Percentiles rank a stretch among this genome's conserved stretches.
Conservation (phyloP, 805 yeast genomes). For the Candida tallmaniae region DNA sequence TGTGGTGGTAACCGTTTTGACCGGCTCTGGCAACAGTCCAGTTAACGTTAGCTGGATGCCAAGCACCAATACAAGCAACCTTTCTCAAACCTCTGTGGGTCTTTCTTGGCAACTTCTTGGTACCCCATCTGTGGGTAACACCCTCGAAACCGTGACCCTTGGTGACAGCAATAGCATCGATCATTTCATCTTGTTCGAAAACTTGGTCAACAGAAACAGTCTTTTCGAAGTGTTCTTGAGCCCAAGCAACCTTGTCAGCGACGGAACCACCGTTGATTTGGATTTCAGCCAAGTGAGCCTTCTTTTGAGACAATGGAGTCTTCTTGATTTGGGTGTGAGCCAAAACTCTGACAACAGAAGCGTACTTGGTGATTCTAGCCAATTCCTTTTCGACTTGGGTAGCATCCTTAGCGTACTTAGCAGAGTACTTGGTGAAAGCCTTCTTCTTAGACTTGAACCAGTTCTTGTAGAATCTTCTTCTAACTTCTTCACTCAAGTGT, state of each 20-base stretch:
- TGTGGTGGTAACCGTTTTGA: constrained; percentile 99
- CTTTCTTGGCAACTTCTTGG: constrained; percentile 99
- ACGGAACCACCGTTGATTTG: constrained; percentile 99
- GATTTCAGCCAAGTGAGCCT: constrained; percentile 99
- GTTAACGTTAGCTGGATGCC: constrained; percentile 99
- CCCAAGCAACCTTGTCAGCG: constrained; percentile 98
- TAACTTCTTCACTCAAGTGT: constrained; percentile 98
- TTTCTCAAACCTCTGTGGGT: constrained; percentile 99
- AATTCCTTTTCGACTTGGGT: constrained; percentile 89
- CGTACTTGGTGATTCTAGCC: constrained; percentile 98
- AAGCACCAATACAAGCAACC: constrained; percentile 99
- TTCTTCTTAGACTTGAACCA: constrained; percentile 99
- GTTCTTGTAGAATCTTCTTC: constrained; percentile 99
- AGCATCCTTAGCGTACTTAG: constrained; percentile 92
- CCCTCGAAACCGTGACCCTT: constrained; percentile 99
- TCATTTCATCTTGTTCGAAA: constrained; percentile 97
- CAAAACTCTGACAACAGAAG: constrained; percentile 96
- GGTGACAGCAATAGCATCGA: constrained; percentile 98
- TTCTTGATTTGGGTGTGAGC: constrained; percentile 99
- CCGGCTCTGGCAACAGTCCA: constrained; percentile 99
- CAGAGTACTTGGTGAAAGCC: constrained; percentile 99
- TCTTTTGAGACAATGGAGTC: constrained; percentile 99
- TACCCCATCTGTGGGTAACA: constrained; percentile 99
- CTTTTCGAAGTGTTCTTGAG: constrained; percentile 98
- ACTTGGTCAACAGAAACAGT: constrained; percentile 94